Base-by-base conservation (phyloP, 257 asterid genomes). In the Salvia splendens region DNA sequence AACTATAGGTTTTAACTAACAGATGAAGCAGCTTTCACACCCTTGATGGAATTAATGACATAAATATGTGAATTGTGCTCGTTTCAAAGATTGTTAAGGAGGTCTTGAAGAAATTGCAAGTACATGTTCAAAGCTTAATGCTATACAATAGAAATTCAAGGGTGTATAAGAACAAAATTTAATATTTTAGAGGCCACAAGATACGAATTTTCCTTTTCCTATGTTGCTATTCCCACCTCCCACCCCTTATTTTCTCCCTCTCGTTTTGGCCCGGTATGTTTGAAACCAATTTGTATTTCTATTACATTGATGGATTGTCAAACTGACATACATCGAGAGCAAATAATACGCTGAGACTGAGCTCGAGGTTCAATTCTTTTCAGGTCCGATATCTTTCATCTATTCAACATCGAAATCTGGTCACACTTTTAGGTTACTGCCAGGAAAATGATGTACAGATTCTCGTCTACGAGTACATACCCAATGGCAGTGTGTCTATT, bases 381-480 rank as follows among this genome's bases (percentile, higher is more conserved):
- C 87, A 91, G 97, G 97, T 86, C 64, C 90, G 91, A 55, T 91
- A 83, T 82, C 95, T 91, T 65, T 85, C 97, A 53, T 86, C 91
- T 60, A 91, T 91, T 71, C 96, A 81, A 70, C 95, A 91, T 72
- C 86, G 92, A 75, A 91, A 91, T 80, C 83, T 91, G 75, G 97
- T 88, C 77, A 67, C 87, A 5, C 95, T 91, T 61, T 73, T 86
- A 75, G 97, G 97, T 73, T 91, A 88, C 78, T 91, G 97, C 84
- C 97, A 91, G 86, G 95, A 91, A 83, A 82, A 73, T 74, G 83
- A 84, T 75, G 84, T 81, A 68, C 97, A 91, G 85, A 84, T 86
- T 78, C 95, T 91, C 81, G 95, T 88, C 65, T 91, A 86, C 53
- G 97, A 79, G n/a, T n/a, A n/a, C n/a, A n/a, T n/a, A n/a, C n/a